A percentile compares a stretch with the other conserved stretches of the same genome.
Evolutionary conservation across 176 grass and related monocot genomes (phyloP).

Genomic region (Rhynchospora pubera): DNA sequence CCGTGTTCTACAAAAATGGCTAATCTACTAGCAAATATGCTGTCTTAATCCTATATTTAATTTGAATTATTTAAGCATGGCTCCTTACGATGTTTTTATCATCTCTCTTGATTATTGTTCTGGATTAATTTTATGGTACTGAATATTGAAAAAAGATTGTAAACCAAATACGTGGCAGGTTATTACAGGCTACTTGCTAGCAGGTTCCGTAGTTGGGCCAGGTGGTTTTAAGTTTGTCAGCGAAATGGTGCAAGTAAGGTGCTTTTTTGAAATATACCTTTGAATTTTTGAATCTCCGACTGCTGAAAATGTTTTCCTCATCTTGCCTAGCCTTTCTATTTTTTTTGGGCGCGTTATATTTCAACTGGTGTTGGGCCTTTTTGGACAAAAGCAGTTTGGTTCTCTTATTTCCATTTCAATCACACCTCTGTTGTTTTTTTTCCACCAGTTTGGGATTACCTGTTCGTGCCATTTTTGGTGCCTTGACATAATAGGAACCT

Average conservation of each 20-base stretch:
- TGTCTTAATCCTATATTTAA: background rate
- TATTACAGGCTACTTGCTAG: slow-evolving; percentile 98
- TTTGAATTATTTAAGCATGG: slow-evolving; percentile 5
- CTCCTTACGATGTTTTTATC: background rate
- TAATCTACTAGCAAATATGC: background rate
- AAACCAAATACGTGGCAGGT: slow-evolving; percentile 50
- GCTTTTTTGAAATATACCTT: slow-evolving; percentile 20
- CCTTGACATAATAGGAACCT: background rate
- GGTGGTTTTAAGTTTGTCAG: slow-evolving; percentile 98
- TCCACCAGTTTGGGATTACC: background rate
- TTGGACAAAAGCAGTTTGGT: background rate
- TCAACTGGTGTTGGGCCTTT: background rate
- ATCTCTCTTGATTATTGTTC: slow-evolving; percentile 16
- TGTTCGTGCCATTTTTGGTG: background rate
- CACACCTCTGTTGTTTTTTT: background rate
- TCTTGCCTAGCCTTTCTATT: background rate
- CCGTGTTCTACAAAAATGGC: background rate
- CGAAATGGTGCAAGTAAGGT: slow-evolving; percentile 99
- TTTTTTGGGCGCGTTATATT: background rate
- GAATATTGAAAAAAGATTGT: background rate
- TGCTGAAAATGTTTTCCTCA: background rate
- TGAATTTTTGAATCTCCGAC: background rate
- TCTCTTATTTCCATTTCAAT: background rate
- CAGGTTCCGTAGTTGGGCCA: slow-evolving; percentile 93
- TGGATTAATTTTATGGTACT: slow-evolving; percentile 18